Conservation (phyloP, 345 rosid genomes). For the Salix dunnii region DNA sequence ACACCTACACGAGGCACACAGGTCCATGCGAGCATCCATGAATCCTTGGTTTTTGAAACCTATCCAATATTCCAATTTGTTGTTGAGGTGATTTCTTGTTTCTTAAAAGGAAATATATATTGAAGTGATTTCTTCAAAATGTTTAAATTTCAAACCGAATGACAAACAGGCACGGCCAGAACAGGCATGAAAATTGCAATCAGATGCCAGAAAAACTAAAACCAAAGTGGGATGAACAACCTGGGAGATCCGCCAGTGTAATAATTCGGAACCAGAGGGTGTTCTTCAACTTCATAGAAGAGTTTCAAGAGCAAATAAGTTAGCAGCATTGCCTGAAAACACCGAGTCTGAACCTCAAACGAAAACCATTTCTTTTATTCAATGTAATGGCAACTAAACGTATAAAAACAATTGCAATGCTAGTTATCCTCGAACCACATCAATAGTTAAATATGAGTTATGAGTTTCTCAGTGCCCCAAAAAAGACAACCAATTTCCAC, state of each 20-base stretch:
- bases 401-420: not conserved
- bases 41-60: constrained; percentile 44
- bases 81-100: no score
- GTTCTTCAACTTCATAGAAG: constrained; percentile 38
- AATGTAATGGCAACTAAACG: not conserved
- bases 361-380: not conserved
- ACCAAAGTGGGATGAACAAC: constrained; percentile 48
- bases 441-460: not conserved
- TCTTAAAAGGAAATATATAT: no score
- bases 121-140: no score
- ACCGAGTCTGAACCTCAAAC: not conserved
- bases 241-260: constrained; percentile 66
- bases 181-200: not conserved
- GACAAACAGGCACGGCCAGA: not conserved
- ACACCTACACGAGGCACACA: constrained; percentile 30
- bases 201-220: constrained; percentile 8
- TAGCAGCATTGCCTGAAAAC: not conserved
- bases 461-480: not conserved
- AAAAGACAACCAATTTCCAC: not conserved
- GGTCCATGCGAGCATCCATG: constrained; percentile 41
- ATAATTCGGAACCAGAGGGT: constrained; percentile 42
- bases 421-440: not conserved
- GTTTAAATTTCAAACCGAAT: not conserved
- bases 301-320: not conserved
- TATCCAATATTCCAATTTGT: not conserved